Conservation (phyloP, 139 green algal species). For the Coelastrella sp. region DNA sequence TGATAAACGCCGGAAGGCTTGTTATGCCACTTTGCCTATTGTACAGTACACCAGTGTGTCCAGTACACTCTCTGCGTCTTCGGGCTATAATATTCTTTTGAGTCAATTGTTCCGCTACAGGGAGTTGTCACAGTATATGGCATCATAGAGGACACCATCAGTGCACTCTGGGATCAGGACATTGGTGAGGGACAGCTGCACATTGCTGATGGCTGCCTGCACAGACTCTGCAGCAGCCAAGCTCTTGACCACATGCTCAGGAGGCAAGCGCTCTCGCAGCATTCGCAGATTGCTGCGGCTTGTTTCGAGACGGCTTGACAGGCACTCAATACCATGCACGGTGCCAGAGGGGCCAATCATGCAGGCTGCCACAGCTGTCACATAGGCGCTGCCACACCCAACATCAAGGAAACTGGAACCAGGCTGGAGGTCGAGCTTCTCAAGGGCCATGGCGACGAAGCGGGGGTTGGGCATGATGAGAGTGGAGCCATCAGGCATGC, state of each 20-base stretch:
- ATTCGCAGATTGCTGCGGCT: conserved; percentile 61
- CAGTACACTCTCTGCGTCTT: too few relatives aligned
- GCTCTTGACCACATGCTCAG: conserved; percentile 43
- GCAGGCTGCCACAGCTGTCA: conserved; percentile 66
- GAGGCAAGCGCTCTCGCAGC: conserved; percentile 54
- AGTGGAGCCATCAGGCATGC: conserved; percentile 69
- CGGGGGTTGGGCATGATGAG: conserved; percentile 68
- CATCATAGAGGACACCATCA: conserved; percentile 62
- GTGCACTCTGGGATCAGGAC: conserved; percentile 76
- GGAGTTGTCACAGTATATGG: conserved; percentile 68
- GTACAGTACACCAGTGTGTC: too few relatives aligned
- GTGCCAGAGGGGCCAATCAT: conserved; percentile 53
- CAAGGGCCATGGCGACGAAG: conserved; percentile 68
- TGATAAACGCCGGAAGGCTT: conserved; percentile 37
- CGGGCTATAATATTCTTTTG: too few relatives aligned
- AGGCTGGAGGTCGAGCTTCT: conserved; percentile 61
- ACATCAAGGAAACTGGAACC: conserved; percentile 69
- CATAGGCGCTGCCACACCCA: conserved; percentile 70
- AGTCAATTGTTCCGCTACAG: too few relatives aligned
- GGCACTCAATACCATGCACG: conserved; percentile 69
- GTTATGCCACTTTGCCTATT: conserved; percentile 27
- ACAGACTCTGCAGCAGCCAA: conserved; percentile 5
- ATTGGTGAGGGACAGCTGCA: conserved; percentile 59
- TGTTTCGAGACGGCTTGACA: conserved; percentile 60
- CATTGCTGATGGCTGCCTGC: conserved; percentile 25